A percentile compares a stretch with the other conserved stretches of the same genome.
Conservation (phyloP, 345 rosid genomes). For the Populus alba region DNA sequence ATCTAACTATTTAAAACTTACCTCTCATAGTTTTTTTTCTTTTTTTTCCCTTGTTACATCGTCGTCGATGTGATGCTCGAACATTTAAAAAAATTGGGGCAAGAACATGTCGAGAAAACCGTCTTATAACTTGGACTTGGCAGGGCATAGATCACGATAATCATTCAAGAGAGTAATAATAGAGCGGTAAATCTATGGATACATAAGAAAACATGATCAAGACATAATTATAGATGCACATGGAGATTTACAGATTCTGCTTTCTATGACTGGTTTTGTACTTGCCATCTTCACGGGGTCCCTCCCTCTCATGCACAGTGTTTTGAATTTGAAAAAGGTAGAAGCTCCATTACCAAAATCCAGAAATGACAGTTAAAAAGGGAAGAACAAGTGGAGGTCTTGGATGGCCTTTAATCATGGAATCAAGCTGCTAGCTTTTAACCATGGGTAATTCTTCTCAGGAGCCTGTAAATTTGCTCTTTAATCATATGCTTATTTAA, state of each 20-base stretch:
- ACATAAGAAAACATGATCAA: background rate
- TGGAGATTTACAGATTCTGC: background rate
- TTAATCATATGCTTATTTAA: constrained; percentile 25
- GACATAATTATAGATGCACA: constrained; percentile 1
- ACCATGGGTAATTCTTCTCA: constrained; percentile 22
- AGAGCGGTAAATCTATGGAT: no score
- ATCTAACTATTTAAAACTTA: accelerated
- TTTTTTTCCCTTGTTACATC: no score
- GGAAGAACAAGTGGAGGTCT: background rate
- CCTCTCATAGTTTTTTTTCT: no score
- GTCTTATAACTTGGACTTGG: no score
- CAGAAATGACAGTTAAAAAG: constrained; percentile 24
- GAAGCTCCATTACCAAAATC: constrained; percentile 17
- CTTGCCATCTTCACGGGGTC: constrained; percentile 13
- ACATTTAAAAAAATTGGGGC: no score
- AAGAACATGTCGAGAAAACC: no score
- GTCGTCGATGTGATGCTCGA: no score
- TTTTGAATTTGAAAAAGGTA: constrained; percentile 34
- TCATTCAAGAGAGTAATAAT: no score
- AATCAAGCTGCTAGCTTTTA: background rate
- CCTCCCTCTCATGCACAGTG: background rate
- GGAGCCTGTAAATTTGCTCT: constrained; percentile 29
- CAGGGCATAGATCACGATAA: no score
- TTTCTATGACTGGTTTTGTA: constrained; percentile 15
- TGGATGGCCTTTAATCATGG: constrained; percentile 20